A percentile compares a stretch with the other conserved stretches of the same genome.
Evolutionary conservation across 306 rosid species (phyloP).

Genomic region (Senna siamea): DNA sequence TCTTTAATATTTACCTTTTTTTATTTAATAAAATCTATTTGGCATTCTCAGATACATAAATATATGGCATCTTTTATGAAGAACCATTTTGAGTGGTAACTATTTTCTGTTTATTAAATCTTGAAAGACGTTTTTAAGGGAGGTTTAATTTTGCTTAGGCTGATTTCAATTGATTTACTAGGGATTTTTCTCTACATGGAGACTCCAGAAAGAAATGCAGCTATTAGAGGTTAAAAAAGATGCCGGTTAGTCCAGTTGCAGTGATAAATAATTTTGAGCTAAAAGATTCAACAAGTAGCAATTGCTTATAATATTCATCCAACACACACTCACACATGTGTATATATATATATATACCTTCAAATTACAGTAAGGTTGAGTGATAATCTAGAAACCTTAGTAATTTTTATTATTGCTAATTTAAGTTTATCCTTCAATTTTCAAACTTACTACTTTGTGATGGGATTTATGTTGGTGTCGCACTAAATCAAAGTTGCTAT

Average conservation of each 20-base stretch:
- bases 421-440: neutral
- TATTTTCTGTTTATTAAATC: no score
- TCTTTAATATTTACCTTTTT: no score
- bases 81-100: no score
- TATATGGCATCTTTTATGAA: no score
- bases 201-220: neutral
- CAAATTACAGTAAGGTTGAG: neutral
- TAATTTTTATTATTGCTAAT: neutral
- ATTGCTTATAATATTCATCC: neutral
- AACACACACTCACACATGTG: neutral
- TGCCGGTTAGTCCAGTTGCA: neutral
- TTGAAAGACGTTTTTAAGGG: no score
- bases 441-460: neutral
- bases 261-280: neutral
- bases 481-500: neutral
- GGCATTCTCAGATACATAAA: no score
- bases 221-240: no score
- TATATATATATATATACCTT: no score
- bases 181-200: neutral
- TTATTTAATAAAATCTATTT: no score
- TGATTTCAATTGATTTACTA: no score
- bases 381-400: neutral
- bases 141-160: no score
- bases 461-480: neutral
- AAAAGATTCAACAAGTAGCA: neutral